Percentiles rank a stretch among this genome's conserved stretches.
These are phyloP conservation scores for Pythium angustatum DNA, from an alignment of 352 stramenopile species.

Conservation along the genomic window DNA sequence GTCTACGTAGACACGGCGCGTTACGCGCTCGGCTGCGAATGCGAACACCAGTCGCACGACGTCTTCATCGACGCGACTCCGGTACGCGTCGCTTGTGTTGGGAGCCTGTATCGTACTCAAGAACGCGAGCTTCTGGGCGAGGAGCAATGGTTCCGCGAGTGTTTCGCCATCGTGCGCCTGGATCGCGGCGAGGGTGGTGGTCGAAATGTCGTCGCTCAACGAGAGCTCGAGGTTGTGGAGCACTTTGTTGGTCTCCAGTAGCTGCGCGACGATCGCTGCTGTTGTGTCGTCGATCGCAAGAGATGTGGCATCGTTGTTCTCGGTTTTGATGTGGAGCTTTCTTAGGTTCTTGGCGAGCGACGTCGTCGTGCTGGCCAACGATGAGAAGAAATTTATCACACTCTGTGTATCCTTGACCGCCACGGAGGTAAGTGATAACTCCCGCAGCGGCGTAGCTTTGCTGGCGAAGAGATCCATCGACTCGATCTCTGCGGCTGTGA, in stretches of 20 bases:
- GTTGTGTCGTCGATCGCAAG: not conserved
- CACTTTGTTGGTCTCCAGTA: conserved; percentile 13
- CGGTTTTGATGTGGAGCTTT: conserved; percentile 18
- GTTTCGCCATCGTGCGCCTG: conserved; percentile 14
- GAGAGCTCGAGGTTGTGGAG: conserved; percentile 14
- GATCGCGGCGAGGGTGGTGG: conserved; percentile 3
- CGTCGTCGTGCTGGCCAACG: not conserved
- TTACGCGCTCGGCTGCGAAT: conserved; percentile 12
- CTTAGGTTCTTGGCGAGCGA: conserved; percentile 6
- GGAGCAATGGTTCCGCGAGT: conserved; percentile 4
- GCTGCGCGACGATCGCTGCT: not conserved
- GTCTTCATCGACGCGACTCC: conserved; percentile 17
- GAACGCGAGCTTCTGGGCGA: conserved; percentile 18
- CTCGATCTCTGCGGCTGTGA: conserved; percentile 9
- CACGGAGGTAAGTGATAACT: conserved; percentile 10
- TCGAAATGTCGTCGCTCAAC: conserved; percentile 11
- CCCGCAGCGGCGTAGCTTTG: not conserved
- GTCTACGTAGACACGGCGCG: conserved; percentile 16
- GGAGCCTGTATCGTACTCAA: conserved; percentile 2
- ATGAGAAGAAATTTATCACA: not conserved
- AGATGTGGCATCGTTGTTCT: conserved; percentile 1
- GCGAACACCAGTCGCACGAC: conserved; percentile 20
- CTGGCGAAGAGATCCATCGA: conserved; percentile 3
- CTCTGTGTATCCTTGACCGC: conserved; percentile 1
- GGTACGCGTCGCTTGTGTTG: not conserved